Evolutionary conservation across 164 flowering plant species (phyloP), one percentile per base, ranked within the genome.

Genomic region (Piper longum): DNA sequence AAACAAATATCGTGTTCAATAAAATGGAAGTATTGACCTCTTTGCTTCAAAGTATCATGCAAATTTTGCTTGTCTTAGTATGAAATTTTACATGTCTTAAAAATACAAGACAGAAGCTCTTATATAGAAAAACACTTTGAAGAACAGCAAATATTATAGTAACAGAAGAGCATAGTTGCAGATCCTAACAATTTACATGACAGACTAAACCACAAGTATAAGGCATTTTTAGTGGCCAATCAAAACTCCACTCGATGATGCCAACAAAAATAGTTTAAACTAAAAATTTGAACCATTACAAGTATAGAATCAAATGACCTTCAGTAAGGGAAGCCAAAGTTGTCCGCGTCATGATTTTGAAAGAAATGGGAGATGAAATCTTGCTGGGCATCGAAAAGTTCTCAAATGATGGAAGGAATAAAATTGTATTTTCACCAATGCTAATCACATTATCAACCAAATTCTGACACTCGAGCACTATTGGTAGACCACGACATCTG

Each of bases 401-500:
- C 66, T 71, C 73, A 66, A 78, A 77, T 61, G 89, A 81, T 43
- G 92, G 86, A 67, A 85, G 73, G 62, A 76, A 73, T 40, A 87
- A 79, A 54, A 85, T 59, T 41, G 87, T 82, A 3, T 75, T 81
- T 59, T 83, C 84, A 52, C 92, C 92, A 72, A 87, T 78, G 73
- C 65, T 80, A 56, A 83, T 72, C 62, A 84, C 80, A 72, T 78
- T 81, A 64, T 83, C 89, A 44, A 73, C 66, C 63, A 83, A 62
- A 77, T 82, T 85, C 60, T 16, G 51, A 19, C 57, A 57, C 69
- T 63, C 85, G 43, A 87, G 80, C 54, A 73, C 72, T 61, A 82
- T 62, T 41, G 80, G 82, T 61, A 78, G 62, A 62, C 86, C 96
- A 75, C 85, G 92, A 64, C 96, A 85, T 72, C 83, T 84, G 84